Evolutionary conservation across 148 eudicot species (phyloP).

Genomic region (Camellia sinensis): DNA sequence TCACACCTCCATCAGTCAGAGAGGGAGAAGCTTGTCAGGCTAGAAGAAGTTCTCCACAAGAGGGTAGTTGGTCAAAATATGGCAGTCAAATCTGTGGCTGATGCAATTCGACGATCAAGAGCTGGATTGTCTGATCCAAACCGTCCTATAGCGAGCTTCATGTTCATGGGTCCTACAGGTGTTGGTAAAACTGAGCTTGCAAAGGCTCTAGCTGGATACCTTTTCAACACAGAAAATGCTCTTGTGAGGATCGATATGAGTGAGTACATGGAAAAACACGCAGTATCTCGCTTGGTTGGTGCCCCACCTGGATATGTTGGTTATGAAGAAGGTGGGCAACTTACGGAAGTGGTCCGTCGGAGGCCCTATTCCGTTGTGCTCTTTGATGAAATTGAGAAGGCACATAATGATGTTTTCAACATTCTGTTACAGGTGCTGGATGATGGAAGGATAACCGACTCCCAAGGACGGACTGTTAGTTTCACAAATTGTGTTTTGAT

Average conservation of each 20-base stretch:
- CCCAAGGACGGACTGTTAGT: slow-evolving; percentile 29
- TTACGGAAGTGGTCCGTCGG: slow-evolving; percentile 29
- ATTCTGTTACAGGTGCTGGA: slow-evolving; percentile 32
- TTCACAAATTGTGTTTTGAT: slow-evolving; percentile 33
- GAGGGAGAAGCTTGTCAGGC: slow-evolving; percentile 27
- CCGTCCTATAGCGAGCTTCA: slow-evolving; percentile 34
- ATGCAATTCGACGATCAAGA: slow-evolving; percentile 32
- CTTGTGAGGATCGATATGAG: slow-evolving; percentile 35
- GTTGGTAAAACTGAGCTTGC: slow-evolving; percentile 36
- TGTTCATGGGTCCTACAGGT: slow-evolving; percentile 39
- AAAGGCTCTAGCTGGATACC: slow-evolving; percentile 28
- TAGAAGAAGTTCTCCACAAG: slow-evolving; percentile 28
- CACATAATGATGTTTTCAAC: slow-evolving; percentile 33
- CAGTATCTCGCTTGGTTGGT: slow-evolving; percentile 32
- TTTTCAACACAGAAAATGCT: slow-evolving; percentile 34
- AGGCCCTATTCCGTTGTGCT: slow-evolving; percentile 35
- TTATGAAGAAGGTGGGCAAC: slow-evolving; percentile 37
- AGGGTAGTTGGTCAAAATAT: slow-evolving; percentile 33
- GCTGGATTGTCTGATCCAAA: slow-evolving; percentile 32
- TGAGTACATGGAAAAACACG: slow-evolving; percentile 35
- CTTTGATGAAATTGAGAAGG: slow-evolving; percentile 37
- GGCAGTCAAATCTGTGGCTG: slow-evolving; percentile 35
- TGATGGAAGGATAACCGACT: slow-evolving; percentile 34
- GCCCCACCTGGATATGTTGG: slow-evolving; percentile 35
- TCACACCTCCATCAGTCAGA: slow-evolving; percentile 31